Base-by-base conservation (phyloP, 768 basidiomycete genomes). In the Cyathus striatus region DNA sequence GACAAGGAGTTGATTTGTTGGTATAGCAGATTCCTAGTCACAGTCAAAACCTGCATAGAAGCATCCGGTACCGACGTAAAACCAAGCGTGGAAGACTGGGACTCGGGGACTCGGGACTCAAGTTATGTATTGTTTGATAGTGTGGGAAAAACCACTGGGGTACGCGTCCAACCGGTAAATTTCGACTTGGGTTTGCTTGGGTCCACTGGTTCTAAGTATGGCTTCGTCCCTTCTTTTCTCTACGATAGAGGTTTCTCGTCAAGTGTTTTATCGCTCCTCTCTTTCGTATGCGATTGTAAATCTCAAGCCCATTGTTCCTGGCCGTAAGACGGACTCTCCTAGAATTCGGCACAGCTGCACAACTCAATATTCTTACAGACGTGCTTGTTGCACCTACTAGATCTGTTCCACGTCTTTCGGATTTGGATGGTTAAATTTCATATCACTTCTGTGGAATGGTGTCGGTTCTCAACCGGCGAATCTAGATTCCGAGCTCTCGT, bases 231-330 rank as follows among this genome's bases (percentile, higher is more conserved):
- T 88, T 22, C 59, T 90, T 40, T 90, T 90, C 65, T 86, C 87
- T 6, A 81, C 84, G 1, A 79, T 90, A 41, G 87, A 90, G 49
- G 87, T 90, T 7, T 79, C 85, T 4, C 72, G 73, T 32, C 88
- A 90, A 57, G 78, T 70, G 0, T 90, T 94, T 62, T 83, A 86
- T 54, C 74, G 79, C 20, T 75, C 79, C 3, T 51, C 78, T 1
- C 71, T 86, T 10, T 79, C 86, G 0, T 87, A 77, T 61, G 95
- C 89, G 1, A 85, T 96, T 48, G 94, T 97, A 36, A 98, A 98
- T 59, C 78, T 96, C 47, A 96, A 92, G 54, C 95, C 94, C 1
- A 83, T 96, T 50, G 81, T 94, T 6, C 91, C 92, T 30, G 93
- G 93, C 38, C 93, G 95, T 98, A 62, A 66, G 90, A 33, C 20